Evolutionary conservation across 345 rosid species (phyloP).

Genomic region (Dovyalis caffra): DNA sequence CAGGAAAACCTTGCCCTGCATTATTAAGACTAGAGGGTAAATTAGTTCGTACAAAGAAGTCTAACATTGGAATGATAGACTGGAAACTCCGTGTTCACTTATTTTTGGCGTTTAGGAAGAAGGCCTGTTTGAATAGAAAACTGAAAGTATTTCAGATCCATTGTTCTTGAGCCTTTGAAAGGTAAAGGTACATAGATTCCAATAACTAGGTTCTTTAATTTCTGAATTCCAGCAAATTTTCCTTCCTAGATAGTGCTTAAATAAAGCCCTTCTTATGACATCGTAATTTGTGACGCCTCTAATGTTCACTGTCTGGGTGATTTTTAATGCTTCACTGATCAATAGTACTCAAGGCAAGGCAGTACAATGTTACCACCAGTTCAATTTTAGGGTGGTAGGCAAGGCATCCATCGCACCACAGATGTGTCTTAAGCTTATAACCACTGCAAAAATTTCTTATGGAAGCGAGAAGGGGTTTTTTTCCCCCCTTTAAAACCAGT

Average conservation of each 20-base stretch:
- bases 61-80: not conserved
- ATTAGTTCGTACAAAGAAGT: not conserved
- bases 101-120: not conserved
- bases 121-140: not conserved
- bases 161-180: not conserved
- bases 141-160: not conserved
- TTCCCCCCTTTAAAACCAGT: not conserved
- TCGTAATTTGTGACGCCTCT: too few relatives aligned
- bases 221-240: not conserved
- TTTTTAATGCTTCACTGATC: not conserved
- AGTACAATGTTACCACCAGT: not conserved
- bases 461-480: too few relatives aligned
- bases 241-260: not conserved
- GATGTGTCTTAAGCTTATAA: too few relatives aligned
- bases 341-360: not conserved
- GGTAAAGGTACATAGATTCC: not conserved
- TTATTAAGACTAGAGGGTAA: not conserved
- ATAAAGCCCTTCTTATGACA: not conserved
- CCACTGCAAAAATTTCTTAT: too few relatives aligned
- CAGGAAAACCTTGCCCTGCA: not conserved
- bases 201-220: not conserved
- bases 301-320: too few relatives aligned
- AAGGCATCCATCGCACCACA: not conserved
- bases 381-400: not conserved
- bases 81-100: too few relatives aligned